phyloP scores from a whole-genome alignment of 768 basidiomycete genomes.

The Psilocybe subaeruginosa region DNA sequence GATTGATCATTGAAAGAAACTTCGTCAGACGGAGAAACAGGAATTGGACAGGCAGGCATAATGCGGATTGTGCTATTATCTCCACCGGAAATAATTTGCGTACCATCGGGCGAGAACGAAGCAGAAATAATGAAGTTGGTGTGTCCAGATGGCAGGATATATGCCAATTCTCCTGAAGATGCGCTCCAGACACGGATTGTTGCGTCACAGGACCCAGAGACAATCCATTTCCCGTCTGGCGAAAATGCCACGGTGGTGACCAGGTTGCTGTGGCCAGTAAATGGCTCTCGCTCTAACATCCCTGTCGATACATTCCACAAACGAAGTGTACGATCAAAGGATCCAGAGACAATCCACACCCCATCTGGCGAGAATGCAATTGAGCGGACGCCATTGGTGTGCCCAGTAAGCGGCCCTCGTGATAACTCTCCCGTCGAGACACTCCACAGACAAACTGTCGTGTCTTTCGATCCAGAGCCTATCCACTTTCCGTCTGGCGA shows the following conservation, averaged over 20 bases:
- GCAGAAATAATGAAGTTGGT: background rate
- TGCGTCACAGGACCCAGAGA: background rate
- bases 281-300: too few species aligned
- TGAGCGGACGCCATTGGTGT: too few species aligned
- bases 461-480: background rate
- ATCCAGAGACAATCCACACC: too few species aligned
- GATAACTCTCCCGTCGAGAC: background rate
- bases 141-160: background rate
- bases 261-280: background rate
- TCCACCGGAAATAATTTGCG: background rate
- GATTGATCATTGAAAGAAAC: background rate
- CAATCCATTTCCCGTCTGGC: slow-evolving; percentile 3
- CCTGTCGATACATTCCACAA: too few species aligned
- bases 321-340: too few species aligned
- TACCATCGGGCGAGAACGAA: background rate
- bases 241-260: background rate
- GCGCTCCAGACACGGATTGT: background rate
- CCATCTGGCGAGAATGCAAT: too few species aligned
- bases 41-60: too few species aligned
- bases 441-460: too few species aligned
- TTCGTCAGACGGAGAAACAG: background rate
- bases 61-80: too few species aligned
- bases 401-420: too few species aligned
- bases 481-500: slow-evolving; percentile 2
- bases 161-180: background rate